These are phyloP conservation scores for Pyrenopolyporus hunteri DNA, from an alignment of 495 filamentous ascomycete species.

Conservation along the genomic window DNA sequence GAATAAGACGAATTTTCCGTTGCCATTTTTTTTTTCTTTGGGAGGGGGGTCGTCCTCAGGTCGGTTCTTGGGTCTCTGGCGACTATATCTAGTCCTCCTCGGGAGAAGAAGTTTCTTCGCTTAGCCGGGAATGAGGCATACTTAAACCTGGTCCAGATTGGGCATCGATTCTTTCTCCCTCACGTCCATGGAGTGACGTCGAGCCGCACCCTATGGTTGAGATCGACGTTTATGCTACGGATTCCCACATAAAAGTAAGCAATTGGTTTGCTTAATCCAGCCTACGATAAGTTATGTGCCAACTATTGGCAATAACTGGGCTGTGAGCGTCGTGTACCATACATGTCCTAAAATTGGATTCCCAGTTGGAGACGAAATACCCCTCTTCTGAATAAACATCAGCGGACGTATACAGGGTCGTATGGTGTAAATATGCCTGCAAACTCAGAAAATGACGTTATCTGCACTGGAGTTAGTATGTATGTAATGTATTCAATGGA, in stretches of 20 bases:
- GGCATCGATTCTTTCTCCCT: slow-evolving; percentile 23
- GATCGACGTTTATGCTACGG: slow-evolving; percentile 21
- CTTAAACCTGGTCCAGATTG: slow-evolving; percentile 16
- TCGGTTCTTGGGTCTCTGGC: too few relatives aligned
- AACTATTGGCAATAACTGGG: slow-evolving; percentile 15
- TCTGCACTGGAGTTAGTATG: too few relatives aligned
- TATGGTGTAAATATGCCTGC: too few relatives aligned
- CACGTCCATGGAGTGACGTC: slow-evolving; percentile 23
- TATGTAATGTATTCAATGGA: too few relatives aligned
- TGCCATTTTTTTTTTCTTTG: too few relatives aligned
- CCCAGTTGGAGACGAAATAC: background rate
- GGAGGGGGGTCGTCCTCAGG: too few relatives aligned
- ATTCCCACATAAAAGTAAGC: background rate
- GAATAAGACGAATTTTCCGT: slow-evolving; percentile 40
- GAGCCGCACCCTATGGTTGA: slow-evolving; percentile 19
- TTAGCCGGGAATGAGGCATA: background rate
- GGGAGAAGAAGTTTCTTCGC: background rate
- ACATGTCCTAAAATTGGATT: background rate
- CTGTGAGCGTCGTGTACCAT: background rate
- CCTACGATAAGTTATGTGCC: too few relatives aligned
- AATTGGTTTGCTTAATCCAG: background rate
- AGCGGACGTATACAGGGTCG: background rate
- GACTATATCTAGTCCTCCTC: too few relatives aligned
- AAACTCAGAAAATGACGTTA: too few relatives aligned
- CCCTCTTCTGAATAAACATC: background rate